A percentile compares a stretch with the other conserved stretches of the same genome.
Evolutionary conservation across 2,329 filamentous ascomycete species (phyloP).

Genomic region (Colletotrichum incanum): DNA sequence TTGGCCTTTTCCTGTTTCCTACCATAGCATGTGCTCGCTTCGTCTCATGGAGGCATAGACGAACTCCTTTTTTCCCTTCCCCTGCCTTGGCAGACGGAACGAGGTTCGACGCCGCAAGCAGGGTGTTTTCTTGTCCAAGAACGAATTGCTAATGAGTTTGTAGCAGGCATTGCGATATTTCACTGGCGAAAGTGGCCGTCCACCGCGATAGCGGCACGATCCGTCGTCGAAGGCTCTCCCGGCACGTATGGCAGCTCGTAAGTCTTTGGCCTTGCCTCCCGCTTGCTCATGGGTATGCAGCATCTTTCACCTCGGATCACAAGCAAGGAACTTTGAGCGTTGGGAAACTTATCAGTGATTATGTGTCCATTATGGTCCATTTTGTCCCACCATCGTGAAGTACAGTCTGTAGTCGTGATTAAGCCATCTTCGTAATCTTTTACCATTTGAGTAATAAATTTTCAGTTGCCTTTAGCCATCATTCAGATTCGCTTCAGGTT

Average conservation of each 20-base stretch:
- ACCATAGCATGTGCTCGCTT: background rate
- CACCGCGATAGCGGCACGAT: background rate
- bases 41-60: background rate
- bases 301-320: background rate
- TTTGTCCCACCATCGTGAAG: background rate
- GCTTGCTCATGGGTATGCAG: background rate
- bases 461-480: background rate
- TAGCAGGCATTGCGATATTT: slow-evolving; percentile 8
- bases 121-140: background rate
- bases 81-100: slow-evolving; percentile 14
- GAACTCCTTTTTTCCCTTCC: background rate
- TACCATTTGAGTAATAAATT: background rate
- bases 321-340: background rate
- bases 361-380: background rate
- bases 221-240: background rate
- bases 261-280: background rate
- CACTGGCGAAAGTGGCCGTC: background rate
- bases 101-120: background rate
- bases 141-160: slow-evolving; percentile 16
- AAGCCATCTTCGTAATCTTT: background rate
- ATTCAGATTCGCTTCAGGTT: slow-evolving; percentile 39
- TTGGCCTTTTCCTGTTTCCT: background rate
- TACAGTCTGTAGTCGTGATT: background rate
- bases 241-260: background rate
- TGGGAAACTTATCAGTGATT: background rate